Conservation (phyloP, 2,329 filamentous ascomycete genomes). For the Sarocladium oryzae region DNA sequence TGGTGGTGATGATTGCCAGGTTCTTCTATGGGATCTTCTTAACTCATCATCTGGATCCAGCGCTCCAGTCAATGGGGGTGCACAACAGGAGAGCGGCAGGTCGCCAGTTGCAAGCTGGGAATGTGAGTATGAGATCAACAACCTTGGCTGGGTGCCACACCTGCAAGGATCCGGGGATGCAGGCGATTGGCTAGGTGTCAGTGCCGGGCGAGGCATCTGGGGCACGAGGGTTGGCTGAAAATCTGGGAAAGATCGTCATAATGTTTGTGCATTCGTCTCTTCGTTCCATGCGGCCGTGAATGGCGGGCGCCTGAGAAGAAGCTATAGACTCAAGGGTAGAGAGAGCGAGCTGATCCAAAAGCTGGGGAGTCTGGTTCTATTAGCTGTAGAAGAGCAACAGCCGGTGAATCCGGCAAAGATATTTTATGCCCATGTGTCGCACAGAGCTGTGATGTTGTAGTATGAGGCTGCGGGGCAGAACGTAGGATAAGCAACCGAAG, state of each 20-base stretch:
- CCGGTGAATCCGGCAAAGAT: too few species aligned
- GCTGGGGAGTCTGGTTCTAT: background rate
- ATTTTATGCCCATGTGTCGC: too few species aligned
- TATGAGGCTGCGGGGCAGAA: too few species aligned
- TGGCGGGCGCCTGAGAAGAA: background rate
- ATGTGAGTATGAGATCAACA: slow-evolving; percentile 81
- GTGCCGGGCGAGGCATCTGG: slow-evolving; percentile 75
- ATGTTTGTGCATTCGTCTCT: background rate
- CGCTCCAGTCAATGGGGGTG: slow-evolving; percentile 35
- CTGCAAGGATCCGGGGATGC: slow-evolving; percentile 55
- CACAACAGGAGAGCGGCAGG: slow-evolving; percentile 48
- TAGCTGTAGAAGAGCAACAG: background rate
- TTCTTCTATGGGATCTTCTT: slow-evolving; percentile 89
- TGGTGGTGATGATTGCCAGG: slow-evolving; percentile 84
- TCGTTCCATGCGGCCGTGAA: background rate
- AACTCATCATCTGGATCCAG: slow-evolving; percentile 37
- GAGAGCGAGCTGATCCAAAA: slow-evolving; percentile 1
- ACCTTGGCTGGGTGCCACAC: slow-evolving; percentile 78
- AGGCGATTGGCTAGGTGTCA: slow-evolving; percentile 79
- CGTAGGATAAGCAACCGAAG: too few species aligned
- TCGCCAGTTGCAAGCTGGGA: slow-evolving; percentile 73
- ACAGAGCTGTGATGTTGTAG: too few species aligned
- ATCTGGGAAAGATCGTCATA: background rate
- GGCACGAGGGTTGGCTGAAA: slow-evolving; percentile 46
- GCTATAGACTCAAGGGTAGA: slow-evolving; percentile 3